Evolutionary conservation across 768 basidiomycete genomes (phyloP), one percentile per base, ranked within the genome.

Genomic region (Mycena pura): DNA sequence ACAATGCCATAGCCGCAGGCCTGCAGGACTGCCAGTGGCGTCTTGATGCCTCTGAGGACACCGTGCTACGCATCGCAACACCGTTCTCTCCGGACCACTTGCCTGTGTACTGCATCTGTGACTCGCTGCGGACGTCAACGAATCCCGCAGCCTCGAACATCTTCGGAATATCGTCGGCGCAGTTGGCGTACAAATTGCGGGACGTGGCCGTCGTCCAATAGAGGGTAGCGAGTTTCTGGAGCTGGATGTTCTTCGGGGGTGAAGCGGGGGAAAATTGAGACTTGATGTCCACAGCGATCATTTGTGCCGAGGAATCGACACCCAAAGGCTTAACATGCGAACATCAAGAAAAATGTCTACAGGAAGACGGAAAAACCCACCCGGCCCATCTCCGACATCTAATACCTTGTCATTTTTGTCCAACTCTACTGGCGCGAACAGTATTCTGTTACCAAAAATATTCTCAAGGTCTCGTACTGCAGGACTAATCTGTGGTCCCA

Each of bases 121-220:
- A 49, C 34, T 65, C 64, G 6, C 36, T 53, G 3, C 24, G 50
- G 36, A 67, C 54, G 22, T 67, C 59, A 10, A 49, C 54, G 51
- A 67, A 67, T 24, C 66, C 66, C 5, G 63, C 59, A 10, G 22
- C 43, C 21, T 38, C 46, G 10, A 67, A 46, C 65, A 68, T 66
- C 38, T 29, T 22, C 9, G 62, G 62, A 9, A 70, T 44, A 13
- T 47, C 49, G 13, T 46, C 8, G 0, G 40, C 57, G 22, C 48
- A 56, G 34, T 60, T 48, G 8, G 55, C 17, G 11, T 57, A 55
- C 28, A 67, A 17, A 11, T 56, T 48, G 5, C 59, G 65, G 6
- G 34, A 8, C 15, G 46, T 21, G 2, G 31, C 29, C n/a, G 64
- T n/a, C 15, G 43, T 15, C 7, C 43, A 43, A 19, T 46, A 57